Evolutionary conservation across 352 stramenopile genomes (phyloP), one percentile per base, ranked within the genome.

Genomic region (Paralagenidium karlingii): DNA sequence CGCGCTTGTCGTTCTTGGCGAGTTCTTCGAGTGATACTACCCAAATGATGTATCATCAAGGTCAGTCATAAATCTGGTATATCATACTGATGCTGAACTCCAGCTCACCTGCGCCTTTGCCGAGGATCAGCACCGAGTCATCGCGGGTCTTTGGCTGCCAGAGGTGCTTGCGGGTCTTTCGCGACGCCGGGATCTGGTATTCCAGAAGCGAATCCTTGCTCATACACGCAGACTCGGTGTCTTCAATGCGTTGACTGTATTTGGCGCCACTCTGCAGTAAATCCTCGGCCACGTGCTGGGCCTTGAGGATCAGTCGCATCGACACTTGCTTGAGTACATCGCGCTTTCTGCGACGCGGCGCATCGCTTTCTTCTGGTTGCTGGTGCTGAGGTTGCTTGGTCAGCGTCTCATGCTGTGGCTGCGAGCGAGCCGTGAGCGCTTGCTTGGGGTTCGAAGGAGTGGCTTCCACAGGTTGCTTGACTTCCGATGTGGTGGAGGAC

Each of bases 61-160:
- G n/a, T n/a, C n/a, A n/a, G n/a, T n/a, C n/a, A n/a, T n/a, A n/a
- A n/a, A n/a, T n/a, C n/a, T n/a, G n/a, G n/a, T n/a, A n/a, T n/a
- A n/a, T n/a, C n/a, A n/a, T n/a, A n/a, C n/a, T n/a, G n/a, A n/a
- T n/a, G n/a, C n/a, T n/a, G n/a, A n/a, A n/a, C n/a, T n/a, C n/a
- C n/a, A n/a, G n/a, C n/a, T n/a, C n/a, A n/a, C n/a, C n/a, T n/a
- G n/a, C n/a, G n/a, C n/a, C n/a, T n/a, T n/a, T 53, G 11, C 38
- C 40, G 19, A 34, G 43, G 10, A 70, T 50, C 38, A 86, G 51
- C 43, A 79, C 67, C 38, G 73, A 80, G 49, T 89, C 76, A 42
- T 89, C 76, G 40, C 82, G 71, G 6, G 76, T 89, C 53, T 57
- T 61, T 1, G 76, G 68, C 30, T 78, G 49, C 76, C 76, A 89